A percentile compares a stretch with the other conserved stretches of the same genome.
phyloP scores from a whole-genome alignment of 495 filamentous ascomycete species.

The Baudoinia panamericana region DNA sequence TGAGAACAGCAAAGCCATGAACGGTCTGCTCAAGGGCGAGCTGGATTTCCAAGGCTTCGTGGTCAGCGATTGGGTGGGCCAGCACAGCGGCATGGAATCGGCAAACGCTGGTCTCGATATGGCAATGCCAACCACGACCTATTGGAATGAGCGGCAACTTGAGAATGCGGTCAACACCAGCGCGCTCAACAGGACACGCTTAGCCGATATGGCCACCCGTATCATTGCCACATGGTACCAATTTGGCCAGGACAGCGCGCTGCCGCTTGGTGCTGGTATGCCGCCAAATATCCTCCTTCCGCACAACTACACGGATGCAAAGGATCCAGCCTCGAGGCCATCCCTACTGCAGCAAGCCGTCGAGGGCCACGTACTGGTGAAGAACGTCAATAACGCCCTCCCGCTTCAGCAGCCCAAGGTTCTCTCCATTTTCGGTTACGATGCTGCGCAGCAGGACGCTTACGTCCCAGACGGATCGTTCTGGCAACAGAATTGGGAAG shows the following conservation, averaged over 20 bases:
- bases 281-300: slow-evolving; percentile 39
- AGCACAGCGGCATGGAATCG: slow-evolving; percentile 56
- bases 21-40: slow-evolving; percentile 22
- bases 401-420: slow-evolving; percentile 45
- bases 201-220: slow-evolving; percentile 70
- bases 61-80: slow-evolving; percentile 66
- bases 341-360: slow-evolving; percentile 42
- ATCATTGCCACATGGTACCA: slow-evolving; percentile 71
- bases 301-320: slow-evolving; percentile 15
- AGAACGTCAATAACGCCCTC: slow-evolving; percentile 50
- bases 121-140: slow-evolving; percentile 60
- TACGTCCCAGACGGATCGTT: background rate
- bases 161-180: slow-evolving; percentile 58
- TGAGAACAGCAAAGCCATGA: slow-evolving; percentile 20
- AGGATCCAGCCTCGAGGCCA: slow-evolving; percentile 24
- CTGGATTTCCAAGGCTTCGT: slow-evolving; percentile 34
- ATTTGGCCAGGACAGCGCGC: slow-evolving; percentile 39
- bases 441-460: slow-evolving; percentile 33
- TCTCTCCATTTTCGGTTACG: slow-evolving; percentile 58
- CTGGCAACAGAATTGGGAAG: slow-evolving; percentile 12
- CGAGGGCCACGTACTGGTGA: slow-evolving; percentile 54
- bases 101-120: slow-evolving; percentile 69
- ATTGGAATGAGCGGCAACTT: slow-evolving; percentile 56
- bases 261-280: slow-evolving; percentile 31
- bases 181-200: slow-evolving; percentile 51